phyloP scores from a whole-genome alignment of 768 basidiomycete genomes.

The Scleroderma bovista region DNA sequence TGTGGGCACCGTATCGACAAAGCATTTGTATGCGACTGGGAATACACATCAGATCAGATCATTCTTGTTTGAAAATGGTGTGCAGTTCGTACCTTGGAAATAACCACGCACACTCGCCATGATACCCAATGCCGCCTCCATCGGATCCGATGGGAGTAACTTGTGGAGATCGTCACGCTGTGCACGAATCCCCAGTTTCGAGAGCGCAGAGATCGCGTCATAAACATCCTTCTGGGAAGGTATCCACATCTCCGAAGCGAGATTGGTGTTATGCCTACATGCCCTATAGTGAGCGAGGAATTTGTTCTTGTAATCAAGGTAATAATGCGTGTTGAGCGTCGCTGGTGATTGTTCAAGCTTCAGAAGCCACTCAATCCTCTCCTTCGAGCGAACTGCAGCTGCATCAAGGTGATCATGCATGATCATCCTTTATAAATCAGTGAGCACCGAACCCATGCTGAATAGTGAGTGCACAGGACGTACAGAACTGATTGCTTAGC shows the following conservation, averaged over 20 bases:
- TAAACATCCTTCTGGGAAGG: not conserved
- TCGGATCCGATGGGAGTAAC: constrained; percentile 45
- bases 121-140: constrained; percentile 53
- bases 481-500: constrained; percentile 46
- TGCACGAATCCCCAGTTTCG: constrained; percentile 24
- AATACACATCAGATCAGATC: not conserved
- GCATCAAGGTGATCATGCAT: constrained; percentile 46
- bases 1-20: constrained; percentile 38
- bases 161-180: constrained; percentile 41
- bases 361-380: constrained; percentile 44
- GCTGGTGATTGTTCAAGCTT: constrained; percentile 44
- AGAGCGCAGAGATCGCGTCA: constrained; percentile 20
- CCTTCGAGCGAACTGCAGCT: constrained; percentile 34
- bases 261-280: constrained; percentile 4
- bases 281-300: constrained; percentile 47
- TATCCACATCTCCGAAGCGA: constrained; percentile 9
- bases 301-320: constrained; percentile 43
- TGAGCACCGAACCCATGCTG: not conserved
- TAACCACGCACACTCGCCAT: constrained; percentile 73
- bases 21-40: constrained; percentile 44
- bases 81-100: constrained; percentile 54
- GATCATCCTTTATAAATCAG: constrained; percentile 33
- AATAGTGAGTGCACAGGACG: constrained; percentile 9
- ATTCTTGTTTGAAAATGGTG: not conserved
- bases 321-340: constrained; percentile 49